phyloP scores from a whole-genome alignment of 768 basidiomycete genomes.

The Arthromyces matolae region DNA sequence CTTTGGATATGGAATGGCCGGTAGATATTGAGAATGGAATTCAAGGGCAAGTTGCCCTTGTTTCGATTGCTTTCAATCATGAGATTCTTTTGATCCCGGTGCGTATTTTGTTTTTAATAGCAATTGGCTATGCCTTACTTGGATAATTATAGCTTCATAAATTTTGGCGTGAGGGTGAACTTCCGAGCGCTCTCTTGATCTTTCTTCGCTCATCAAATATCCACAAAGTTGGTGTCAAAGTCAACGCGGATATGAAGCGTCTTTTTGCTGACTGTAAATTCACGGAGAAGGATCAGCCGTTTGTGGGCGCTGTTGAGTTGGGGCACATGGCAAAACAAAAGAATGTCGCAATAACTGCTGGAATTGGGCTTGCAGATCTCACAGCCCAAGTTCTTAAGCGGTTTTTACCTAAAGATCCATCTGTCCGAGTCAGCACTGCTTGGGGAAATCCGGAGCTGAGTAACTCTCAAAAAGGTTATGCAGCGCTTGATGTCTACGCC shows the following conservation, averaged over 20 bases:
- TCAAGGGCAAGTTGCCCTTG: constrained; percentile 11
- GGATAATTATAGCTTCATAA: neutral
- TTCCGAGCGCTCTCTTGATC: neutral
- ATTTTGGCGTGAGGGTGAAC: neutral
- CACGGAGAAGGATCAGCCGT: neutral
- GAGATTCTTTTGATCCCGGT: neutral
- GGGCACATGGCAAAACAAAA: neutral
- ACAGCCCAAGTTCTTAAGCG: neutral
- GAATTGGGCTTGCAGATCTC: neutral
- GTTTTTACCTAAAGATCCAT: neutral
- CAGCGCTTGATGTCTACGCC: neutral
- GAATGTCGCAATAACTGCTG: neutral
- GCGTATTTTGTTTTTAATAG: neutral
- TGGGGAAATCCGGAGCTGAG: neutral
- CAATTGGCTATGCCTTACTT: neutral
- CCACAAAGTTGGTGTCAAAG: neutral
- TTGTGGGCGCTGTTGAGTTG: neutral
- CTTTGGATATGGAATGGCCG: constrained; percentile 15
- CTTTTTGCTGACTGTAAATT: neutral
- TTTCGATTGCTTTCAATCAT: constrained; percentile 4
- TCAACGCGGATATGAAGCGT: neutral
- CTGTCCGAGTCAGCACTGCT: neutral
- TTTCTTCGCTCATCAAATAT: neutral
- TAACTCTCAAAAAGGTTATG: neutral
- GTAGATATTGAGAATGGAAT: constrained; percentile 8